A percentile compares a stretch with the other conserved stretches of the same genome.
These are phyloP conservation scores for Papilionanthe hybrid DNA, from an alignment of 116 monocot species.

Conservation along the genomic window DNA sequence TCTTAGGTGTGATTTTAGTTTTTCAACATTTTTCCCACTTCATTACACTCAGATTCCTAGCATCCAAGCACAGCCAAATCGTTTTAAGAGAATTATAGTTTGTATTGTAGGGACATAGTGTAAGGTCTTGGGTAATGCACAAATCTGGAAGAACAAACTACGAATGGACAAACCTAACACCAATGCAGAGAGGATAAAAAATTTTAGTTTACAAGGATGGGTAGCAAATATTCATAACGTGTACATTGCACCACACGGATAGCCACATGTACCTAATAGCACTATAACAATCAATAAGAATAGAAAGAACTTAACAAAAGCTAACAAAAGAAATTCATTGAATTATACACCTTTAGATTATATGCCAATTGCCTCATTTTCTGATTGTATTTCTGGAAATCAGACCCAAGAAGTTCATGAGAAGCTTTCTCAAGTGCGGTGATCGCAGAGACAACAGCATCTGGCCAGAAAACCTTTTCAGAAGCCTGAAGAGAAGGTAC, in stretches of 20 bases:
- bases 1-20: background rate
- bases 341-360: constrained; percentile 74
- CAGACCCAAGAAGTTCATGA: constrained; percentile 64
- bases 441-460: constrained; percentile 58
- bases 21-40: background rate
- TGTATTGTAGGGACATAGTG: background rate
- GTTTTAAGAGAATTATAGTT: constrained; percentile 1
- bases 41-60: background rate
- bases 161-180: background rate
- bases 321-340: background rate
- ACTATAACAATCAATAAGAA: background rate
- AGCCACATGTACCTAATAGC: background rate
- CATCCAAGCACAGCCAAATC: background rate
- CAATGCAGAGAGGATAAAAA: background rate
- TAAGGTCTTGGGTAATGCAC: background rate
- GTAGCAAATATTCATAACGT: background rate
- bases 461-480: constrained; percentile 44
- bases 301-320: background rate
- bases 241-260: background rate
- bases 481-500: constrained; percentile 17
- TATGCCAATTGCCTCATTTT: constrained; percentile 85
- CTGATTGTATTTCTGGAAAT: constrained; percentile 91
- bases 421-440: constrained; percentile 69
- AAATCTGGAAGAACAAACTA: background rate
- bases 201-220: background rate